These are phyloP conservation scores for Tremella yokohamensis DNA, from an alignment of 768 basidiomycete genomes.

Conservation along the genomic window DNA sequence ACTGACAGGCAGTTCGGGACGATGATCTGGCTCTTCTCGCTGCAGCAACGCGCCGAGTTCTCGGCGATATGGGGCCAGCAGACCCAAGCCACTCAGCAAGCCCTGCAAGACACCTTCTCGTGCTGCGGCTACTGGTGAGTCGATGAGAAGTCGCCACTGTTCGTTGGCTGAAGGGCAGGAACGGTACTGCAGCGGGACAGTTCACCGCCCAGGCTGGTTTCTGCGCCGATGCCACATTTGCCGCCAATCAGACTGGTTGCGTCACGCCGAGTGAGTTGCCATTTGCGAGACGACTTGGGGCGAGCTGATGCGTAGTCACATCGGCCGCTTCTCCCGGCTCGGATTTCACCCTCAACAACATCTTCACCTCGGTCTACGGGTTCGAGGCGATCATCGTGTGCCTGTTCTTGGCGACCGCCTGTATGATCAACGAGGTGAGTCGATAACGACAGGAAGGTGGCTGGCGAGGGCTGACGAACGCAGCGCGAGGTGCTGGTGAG, in stretches of 20 bases:
- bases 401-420: slow-evolving; percentile 74
- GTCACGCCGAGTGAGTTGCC: slow-evolving; percentile 23
- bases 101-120: slow-evolving; percentile 67
- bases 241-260: slow-evolving; percentile 44
- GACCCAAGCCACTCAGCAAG: slow-evolving; percentile 55
- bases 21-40: slow-evolving; percentile 76
- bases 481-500: slow-evolving; percentile 76
- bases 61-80: slow-evolving; percentile 56
- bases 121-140: slow-evolving; percentile 72
- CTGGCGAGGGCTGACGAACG: neutral
- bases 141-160: neutral
- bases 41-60: slow-evolving; percentile 68
- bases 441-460: neutral
- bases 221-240: slow-evolving; percentile 70
- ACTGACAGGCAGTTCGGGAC: slow-evolving; percentile 57
- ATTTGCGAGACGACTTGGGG: neutral
- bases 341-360: slow-evolving; percentile 70
- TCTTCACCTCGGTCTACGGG: slow-evolving; percentile 79
- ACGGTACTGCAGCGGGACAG: slow-evolving; percentile 59
- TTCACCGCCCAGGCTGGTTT: slow-evolving; percentile 56
- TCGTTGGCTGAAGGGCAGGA: slow-evolving; percentile 25
- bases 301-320: slow-evolving; percentile 11
- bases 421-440: slow-evolving; percentile 74
- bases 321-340: slow-evolving; percentile 53
- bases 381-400: slow-evolving; percentile 74